Evolutionary conservation across 306 rosid genomes (phyloP).

Genomic region (Cicer chorassanicum): DNA sequence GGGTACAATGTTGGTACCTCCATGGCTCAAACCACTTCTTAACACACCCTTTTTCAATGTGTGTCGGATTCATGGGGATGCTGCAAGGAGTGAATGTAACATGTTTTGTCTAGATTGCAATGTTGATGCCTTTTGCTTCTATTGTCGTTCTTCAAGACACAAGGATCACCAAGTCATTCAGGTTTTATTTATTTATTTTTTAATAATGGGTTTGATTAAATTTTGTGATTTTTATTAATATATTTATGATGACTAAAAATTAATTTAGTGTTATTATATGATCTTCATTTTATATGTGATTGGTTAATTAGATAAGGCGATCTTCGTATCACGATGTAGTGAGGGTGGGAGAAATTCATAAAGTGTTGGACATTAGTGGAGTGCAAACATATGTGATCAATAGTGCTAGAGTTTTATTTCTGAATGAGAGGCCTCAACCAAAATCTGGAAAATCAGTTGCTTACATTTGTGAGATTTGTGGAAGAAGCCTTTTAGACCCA

Average conservation of each 20-base stretch:
- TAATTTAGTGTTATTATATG: not conserved
- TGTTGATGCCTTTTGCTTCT: conserved; percentile 81
- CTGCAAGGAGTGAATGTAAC: conserved; percentile 82
- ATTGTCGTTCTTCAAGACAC: conserved; percentile 88
- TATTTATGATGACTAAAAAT: not conserved
- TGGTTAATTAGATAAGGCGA: conserved; percentile 67
- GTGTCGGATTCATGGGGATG: conserved; percentile 76
- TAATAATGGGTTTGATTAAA: not conserved
- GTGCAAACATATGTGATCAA: conserved; percentile 94
- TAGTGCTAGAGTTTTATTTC: conserved; percentile 87
- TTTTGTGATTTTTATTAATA: not conserved
- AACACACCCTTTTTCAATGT: conserved; percentile 72
- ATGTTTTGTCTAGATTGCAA: conserved; percentile 92
- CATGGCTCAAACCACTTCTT: conserved; percentile 83
- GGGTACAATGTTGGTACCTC: conserved; percentile 79
- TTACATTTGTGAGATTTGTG: conserved; percentile 90
- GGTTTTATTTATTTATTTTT: conserved; percentile 43
- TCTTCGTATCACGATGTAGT: conserved; percentile 97
- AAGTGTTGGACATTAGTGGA: conserved; percentile 77
- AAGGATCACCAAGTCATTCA: conserved; percentile 92
- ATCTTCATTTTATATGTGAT: not conserved
- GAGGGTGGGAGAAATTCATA: conserved; percentile 77
- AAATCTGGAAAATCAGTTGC: conserved; percentile 78
- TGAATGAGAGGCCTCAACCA: conserved; percentile 95
- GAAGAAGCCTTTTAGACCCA: conserved; percentile 87